Conservation (phyloP, 1,284 basidiomycete genomes). For the Ganoderma lucidum region DNA sequence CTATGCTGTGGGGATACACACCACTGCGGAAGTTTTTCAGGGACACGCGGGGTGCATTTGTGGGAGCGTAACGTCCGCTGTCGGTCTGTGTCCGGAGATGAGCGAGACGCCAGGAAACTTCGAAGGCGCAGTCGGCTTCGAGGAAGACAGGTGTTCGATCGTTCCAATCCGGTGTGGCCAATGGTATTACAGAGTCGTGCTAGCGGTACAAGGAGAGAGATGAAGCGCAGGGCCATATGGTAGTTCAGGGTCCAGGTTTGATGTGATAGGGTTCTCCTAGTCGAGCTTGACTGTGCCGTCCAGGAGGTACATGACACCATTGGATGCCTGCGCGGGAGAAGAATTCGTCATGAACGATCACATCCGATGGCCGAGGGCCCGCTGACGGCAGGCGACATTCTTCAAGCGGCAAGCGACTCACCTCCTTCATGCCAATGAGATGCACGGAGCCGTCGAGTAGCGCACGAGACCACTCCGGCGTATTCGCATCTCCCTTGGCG, state of each 20-base stretch:
- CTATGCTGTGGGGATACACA: not conserved
- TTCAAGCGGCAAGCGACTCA: slow-evolving; percentile 36
- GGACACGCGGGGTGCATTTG: slow-evolving; percentile 1
- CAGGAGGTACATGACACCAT: slow-evolving; percentile 76
- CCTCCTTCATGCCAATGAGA: slow-evolving; percentile 66
- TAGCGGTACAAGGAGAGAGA: slow-evolving; percentile 18
- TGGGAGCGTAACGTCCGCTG: not conserved
- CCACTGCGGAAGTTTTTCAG: slow-evolving; percentile 5
- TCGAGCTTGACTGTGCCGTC: slow-evolving; percentile 64
- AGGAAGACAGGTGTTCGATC: not conserved
- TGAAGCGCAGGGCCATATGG: slow-evolving; percentile 1
- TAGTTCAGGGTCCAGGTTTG: slow-evolving; percentile 3
- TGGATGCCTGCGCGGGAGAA: slow-evolving; percentile 57
- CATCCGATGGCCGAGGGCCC: slow-evolving; percentile 14
- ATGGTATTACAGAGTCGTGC: slow-evolving; percentile 18
- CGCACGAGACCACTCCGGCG: slow-evolving; percentile 64
- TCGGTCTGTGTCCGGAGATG: not conserved
- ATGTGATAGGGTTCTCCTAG: slow-evolving; percentile 26
- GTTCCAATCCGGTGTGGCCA: slow-evolving; percentile 1
- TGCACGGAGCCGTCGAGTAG: slow-evolving; percentile 59
- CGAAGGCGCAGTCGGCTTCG: not conserved
- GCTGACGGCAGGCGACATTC: slow-evolving; percentile 19
- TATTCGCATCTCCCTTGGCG: slow-evolving; percentile 42
- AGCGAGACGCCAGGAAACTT: slow-evolving; percentile 4
- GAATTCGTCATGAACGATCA: slow-evolving; percentile 15